Evolutionary conservation across 495 filamentous ascomycete genomes (phyloP), one percentile per base, ranked within the genome.

Genomic region (Platismatia glauca): DNA sequence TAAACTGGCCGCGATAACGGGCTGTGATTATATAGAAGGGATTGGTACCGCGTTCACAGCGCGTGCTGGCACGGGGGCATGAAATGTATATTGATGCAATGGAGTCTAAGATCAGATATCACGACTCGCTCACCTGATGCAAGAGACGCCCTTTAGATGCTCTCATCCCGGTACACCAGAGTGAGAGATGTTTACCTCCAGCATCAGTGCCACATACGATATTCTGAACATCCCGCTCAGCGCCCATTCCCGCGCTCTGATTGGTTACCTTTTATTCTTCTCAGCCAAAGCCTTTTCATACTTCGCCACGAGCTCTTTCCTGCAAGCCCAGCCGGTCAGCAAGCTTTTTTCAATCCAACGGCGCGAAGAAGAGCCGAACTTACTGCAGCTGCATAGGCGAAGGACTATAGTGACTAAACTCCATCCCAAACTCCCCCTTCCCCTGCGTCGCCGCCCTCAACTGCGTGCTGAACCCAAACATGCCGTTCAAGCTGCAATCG

Each of bases 361-460:
- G 37, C 2, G 11, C 20, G 53, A 52, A 59, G 34, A 62, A 35
- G 44, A 44, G 53, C 57, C 63, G 67, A 68, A 84, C 86, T 71
- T 85, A 89, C 88, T 99, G 95, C 73, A 97, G 71, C 69, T 97
- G 93, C 63, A 85, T 84, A 57, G 91, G 89, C 66, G 93, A 89
- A 59, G 89, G 80, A 61, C 86, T 84, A 72, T 99, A 97, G 77
- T 97, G 92, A 71, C 87, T 90, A 74, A 97, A 99, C 79, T 99
- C 95, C 95, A 99, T 99, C 65, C 81, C 87, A 70, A 96, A 99
- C 79, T 99, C 95, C 67, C 95, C 95, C 82, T 99, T 99, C 59
- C 94, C 95, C 78, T 99, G 95, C 13, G 93, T 97, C 29, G 91
- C 88, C 6, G 95, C 95, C 65, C 95, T 82, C 74, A 99, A 77